phyloP scores from a whole-genome alignment of 2,329 filamentous ascomycete genomes.

The Aureobasidium leucospermi region DNA sequence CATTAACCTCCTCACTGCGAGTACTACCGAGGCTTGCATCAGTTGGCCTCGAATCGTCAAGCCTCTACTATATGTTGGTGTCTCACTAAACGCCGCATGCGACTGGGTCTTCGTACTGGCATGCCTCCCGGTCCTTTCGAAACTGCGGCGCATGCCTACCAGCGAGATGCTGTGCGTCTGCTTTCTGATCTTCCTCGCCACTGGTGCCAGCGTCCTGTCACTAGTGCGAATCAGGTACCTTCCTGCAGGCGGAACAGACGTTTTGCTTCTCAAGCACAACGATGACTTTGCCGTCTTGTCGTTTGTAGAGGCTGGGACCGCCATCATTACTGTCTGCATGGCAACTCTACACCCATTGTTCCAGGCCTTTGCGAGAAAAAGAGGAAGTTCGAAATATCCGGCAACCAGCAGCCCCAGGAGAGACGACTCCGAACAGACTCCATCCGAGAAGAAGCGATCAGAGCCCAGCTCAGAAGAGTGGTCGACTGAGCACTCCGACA shows the following conservation, averaged over 20 bases:
- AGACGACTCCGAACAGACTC: background rate
- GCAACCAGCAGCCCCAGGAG: background rate
- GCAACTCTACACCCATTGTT: constrained; percentile 13
- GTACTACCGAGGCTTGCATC: background rate
- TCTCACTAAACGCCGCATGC: constrained; percentile 6
- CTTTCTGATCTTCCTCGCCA: constrained; percentile 14
- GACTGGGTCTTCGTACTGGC: constrained; percentile 14
- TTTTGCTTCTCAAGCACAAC: constrained; percentile 7
- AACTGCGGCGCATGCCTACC: constrained; percentile 2
- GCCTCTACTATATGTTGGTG: constrained; percentile 8
- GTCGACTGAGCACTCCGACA: background rate
- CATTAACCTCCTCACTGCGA: background rate
- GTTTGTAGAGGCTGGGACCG: constrained; percentile 6
- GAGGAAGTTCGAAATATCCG: background rate
- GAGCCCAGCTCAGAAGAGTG: background rate
- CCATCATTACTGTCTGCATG: constrained; percentile 14
- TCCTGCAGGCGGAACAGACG: background rate
- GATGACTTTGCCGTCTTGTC: background rate
- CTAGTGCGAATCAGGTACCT: constrained; percentile 10
- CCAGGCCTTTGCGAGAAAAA: background rate
- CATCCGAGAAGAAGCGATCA: background rate
- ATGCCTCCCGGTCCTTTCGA: constrained; percentile 8
- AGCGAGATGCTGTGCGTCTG: constrained; percentile 8
- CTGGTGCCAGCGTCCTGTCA: constrained; percentile 10
- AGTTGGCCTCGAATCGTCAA: constrained; percentile 1